Percentiles rank a stretch among this genome's conserved stretches.
Conservation (phyloP, 257 asterid species). For the Thymus quinquecostatus region DNA sequence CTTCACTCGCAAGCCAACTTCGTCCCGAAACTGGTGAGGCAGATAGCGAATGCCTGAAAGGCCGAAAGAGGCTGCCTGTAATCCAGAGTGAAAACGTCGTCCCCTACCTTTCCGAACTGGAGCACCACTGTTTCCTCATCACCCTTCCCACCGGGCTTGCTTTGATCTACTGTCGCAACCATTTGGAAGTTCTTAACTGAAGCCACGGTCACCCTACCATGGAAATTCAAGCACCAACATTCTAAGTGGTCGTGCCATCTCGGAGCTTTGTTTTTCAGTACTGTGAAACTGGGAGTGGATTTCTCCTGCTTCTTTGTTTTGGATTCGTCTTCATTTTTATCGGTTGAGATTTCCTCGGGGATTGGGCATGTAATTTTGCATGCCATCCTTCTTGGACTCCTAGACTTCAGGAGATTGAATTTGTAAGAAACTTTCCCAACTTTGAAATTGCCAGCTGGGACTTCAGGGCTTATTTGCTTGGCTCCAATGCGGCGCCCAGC, state of each 20-base stretch:
- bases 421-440: slow-evolving; percentile 81
- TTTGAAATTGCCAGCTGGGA: slow-evolving; percentile 84
- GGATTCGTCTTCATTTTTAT: slow-evolving; percentile 30
- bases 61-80: slow-evolving; percentile 85
- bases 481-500: slow-evolving; percentile 76
- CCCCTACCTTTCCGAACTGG: slow-evolving; percentile 90
- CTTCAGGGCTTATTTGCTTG: slow-evolving; percentile 93
- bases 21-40: slow-evolving; percentile 92
- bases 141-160: slow-evolving; percentile 76
- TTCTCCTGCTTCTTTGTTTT: slow-evolving; percentile 34
- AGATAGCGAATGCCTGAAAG: slow-evolving; percentile 91
- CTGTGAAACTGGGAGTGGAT: slow-evolving; percentile 36
- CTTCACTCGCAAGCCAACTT: slow-evolving; percentile 80
- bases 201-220: slow-evolving; percentile 98
- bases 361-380: slow-evolving; percentile 60
- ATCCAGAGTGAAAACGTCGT: slow-evolving; percentile 85
- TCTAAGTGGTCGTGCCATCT: slow-evolving; percentile 94
- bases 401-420: slow-evolving; percentile 80
- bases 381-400: slow-evolving; percentile 95
- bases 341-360: slow-evolving; percentile 26
- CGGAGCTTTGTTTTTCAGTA: slow-evolving; percentile 86
- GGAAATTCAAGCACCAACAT: slow-evolving; percentile 98
- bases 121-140: slow-evolving; percentile 85
- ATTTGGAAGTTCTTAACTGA: slow-evolving; percentile 94
- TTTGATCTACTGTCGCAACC: slow-evolving; percentile 70